Evolutionary conservation across 257 asterid species (phyloP).

Genomic region (Echites panduratus): DNA sequence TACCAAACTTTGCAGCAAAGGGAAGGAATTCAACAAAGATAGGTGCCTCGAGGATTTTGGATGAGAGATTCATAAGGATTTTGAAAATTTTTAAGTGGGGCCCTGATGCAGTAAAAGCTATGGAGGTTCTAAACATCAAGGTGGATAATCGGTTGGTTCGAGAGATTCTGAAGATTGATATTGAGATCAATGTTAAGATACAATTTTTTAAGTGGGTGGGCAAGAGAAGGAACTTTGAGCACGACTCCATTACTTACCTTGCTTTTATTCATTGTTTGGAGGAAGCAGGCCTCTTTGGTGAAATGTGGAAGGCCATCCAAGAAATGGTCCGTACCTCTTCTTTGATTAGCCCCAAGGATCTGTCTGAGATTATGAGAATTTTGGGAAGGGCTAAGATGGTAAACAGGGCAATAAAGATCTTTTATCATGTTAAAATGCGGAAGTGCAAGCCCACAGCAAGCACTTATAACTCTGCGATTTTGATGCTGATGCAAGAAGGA

Average conservation of each 20-base stretch:
- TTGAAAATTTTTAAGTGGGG: constrained; percentile 96
- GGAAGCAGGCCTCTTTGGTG: constrained; percentile 58
- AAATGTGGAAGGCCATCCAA: constrained; percentile 71
- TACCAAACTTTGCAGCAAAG: constrained; percentile 23
- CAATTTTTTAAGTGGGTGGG: constrained; percentile 91
- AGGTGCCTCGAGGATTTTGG: constrained; percentile 45
- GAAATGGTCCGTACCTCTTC: constrained; percentile 68
- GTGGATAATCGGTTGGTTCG: constrained; percentile 71
- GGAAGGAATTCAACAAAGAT: constrained; percentile 17
- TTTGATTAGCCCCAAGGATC: constrained; percentile 48
- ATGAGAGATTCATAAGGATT: constrained; percentile 80
- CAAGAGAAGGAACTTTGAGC: constrained; percentile 75
- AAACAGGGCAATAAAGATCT: constrained; percentile 56
- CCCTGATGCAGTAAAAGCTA: constrained; percentile 82
- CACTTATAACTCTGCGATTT: constrained; percentile 72
- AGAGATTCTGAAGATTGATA: constrained; percentile 69
- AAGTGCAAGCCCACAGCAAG: constrained; percentile 74
- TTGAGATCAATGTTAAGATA: constrained; percentile 67
- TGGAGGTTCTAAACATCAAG: constrained; percentile 67
- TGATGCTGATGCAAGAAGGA: constrained; percentile 89
- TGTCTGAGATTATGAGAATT: constrained; percentile 53
- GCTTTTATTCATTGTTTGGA: constrained; percentile 65
- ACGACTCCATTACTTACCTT: constrained; percentile 64
- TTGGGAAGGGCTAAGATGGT: constrained; percentile 81
- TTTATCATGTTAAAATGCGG: constrained; percentile 66